A percentile compares a stretch with the other conserved stretches of the same genome.
Conservation (phyloP, 2,329 filamentous ascomycete genomes). For the Claviceps sp. region DNA sequence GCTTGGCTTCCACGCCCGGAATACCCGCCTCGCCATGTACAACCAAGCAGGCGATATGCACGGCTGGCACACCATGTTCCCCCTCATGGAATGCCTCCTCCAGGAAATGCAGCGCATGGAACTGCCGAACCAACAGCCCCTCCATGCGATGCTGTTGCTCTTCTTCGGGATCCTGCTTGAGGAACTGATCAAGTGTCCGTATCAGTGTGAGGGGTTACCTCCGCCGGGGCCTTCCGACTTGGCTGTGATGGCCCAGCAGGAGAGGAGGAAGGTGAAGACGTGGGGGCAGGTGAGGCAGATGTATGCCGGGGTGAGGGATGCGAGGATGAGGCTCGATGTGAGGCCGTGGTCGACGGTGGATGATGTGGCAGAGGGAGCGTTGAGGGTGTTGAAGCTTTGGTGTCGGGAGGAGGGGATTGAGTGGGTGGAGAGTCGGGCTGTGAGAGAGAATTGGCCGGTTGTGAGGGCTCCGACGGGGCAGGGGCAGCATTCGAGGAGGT, state of each 20-base stretch:
- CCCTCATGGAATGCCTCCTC: slow-evolving; percentile 28
- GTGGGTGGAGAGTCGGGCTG: slow-evolving; percentile 28
- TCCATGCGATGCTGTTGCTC: slow-evolving; percentile 29
- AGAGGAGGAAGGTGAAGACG: slow-evolving; percentile 14
- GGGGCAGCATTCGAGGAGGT: no score
- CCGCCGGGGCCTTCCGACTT: slow-evolving; percentile 3
- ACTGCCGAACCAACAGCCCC: slow-evolving; percentile 22
- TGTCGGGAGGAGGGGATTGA: slow-evolving; percentile 29
- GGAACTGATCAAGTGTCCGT: slow-evolving; percentile 26
- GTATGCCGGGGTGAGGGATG: slow-evolving; percentile 16
- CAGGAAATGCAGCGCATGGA: slow-evolving; percentile 23
- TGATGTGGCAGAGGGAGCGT: slow-evolving; percentile 25
- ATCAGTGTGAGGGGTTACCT: slow-evolving; percentile 9
- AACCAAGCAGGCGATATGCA: slow-evolving; percentile 27
- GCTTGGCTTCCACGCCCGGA: slow-evolving; percentile 36
- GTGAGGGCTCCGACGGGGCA: no score
- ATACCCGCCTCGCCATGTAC: slow-evolving; percentile 29
- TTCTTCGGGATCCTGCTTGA: slow-evolving; percentile 32
- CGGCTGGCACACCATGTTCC: slow-evolving; percentile 31
- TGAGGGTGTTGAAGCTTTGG: slow-evolving; percentile 30
- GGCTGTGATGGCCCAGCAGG: slow-evolving; percentile 13
- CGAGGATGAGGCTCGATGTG: slow-evolving; percentile 18
- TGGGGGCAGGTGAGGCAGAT: slow-evolving; percentile 20
- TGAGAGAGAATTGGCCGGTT: slow-evolving; percentile 13
- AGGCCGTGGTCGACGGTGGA: slow-evolving; percentile 31